phyloP scores from a whole-genome alignment of 768 basidiomycete genomes.

The Boletus eberwhitei region DNA sequence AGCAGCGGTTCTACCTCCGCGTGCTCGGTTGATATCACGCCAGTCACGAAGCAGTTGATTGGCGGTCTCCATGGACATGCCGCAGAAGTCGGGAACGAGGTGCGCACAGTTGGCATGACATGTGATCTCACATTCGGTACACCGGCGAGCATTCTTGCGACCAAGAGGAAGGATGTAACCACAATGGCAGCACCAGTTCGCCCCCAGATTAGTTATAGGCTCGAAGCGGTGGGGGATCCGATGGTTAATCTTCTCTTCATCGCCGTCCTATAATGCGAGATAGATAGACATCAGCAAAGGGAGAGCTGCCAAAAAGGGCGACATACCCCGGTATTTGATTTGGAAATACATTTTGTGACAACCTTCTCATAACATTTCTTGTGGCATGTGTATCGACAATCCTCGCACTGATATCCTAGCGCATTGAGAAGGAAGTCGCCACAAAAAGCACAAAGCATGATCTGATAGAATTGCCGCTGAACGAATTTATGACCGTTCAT shows the following conservation, averaged over 20 bases:
- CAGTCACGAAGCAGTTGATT: constrained; percentile 88
- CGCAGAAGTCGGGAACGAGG: constrained; percentile 98
- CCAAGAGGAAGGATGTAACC: constrained; percentile 97
- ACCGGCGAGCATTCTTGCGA: constrained; percentile 93
- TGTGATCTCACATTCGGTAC: constrained; percentile 93
- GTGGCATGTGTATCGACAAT: constrained; percentile 98
- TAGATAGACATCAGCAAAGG: constrained; percentile 1
- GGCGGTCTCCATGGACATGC: constrained; percentile 99
- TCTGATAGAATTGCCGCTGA: constrained; percentile 95
- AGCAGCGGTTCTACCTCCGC: constrained; percentile 42
- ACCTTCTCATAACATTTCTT: constrained; percentile 99
- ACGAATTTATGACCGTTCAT: constrained; percentile 99
- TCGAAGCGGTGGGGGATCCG: constrained; percentile 99
- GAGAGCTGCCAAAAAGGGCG: constrained; percentile 28
- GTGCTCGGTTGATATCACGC: constrained; percentile 82
- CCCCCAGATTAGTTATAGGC: constrained; percentile 92
- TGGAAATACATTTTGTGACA: constrained; percentile 98
- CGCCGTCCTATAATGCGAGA: constrained; percentile 63
- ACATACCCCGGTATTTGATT: constrained; percentile 85
- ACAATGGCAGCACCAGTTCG: constrained; percentile 99
- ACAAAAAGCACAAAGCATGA: constrained; percentile 98
- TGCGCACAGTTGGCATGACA: constrained; percentile 98
- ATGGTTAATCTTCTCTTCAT: constrained; percentile 99
- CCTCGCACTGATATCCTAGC: constrained; percentile 98
- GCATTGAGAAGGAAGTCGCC: constrained; percentile 97